These are phyloP conservation scores for Fusarium sp. DNA, from an alignment of 2,329 filamentous ascomycete species.

Conservation along the genomic window DNA sequence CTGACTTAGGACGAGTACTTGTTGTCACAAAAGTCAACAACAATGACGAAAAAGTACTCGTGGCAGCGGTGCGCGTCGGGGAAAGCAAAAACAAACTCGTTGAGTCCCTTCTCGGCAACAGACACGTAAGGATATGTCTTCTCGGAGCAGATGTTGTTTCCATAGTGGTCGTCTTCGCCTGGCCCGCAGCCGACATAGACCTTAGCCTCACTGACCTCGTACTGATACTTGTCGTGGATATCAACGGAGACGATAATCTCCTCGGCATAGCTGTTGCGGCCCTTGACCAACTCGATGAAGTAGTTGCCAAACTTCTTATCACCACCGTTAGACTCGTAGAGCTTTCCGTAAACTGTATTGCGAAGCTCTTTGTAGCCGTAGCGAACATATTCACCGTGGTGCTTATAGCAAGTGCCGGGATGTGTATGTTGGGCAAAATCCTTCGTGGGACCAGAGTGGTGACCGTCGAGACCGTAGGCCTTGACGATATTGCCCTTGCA, in stretches of 20 bases:
- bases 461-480: constrained; percentile 19
- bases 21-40: constrained; percentile 40
- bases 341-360: constrained; percentile 16
- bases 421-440: constrained; percentile 22
- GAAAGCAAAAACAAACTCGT: constrained; percentile 7
- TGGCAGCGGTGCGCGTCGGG: constrained; percentile 32
- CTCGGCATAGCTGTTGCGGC: not conserved
- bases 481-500: constrained; percentile 27
- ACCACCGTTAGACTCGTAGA: constrained; percentile 4
- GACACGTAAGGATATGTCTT: constrained; percentile 11
- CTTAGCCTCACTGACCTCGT: constrained; percentile 8
- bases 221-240: constrained; percentile 31
- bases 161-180: not conserved
- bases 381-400: constrained; percentile 31
- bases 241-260: constrained; percentile 33
- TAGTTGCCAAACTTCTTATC: constrained; percentile 26
- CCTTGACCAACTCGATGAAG: constrained; percentile 32
- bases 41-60: constrained; percentile 42
- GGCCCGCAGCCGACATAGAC: not conserved
- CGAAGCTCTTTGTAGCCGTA: constrained; percentile 32
- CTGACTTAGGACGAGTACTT: constrained; percentile 10
- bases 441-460: constrained; percentile 8
- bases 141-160: not conserved
- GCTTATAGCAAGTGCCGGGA: constrained; percentile 32
- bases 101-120: constrained; percentile 13